Base-by-base conservation (phyloP, 1,139 yeast species). In the Arxiozyma telluris region DNA sequence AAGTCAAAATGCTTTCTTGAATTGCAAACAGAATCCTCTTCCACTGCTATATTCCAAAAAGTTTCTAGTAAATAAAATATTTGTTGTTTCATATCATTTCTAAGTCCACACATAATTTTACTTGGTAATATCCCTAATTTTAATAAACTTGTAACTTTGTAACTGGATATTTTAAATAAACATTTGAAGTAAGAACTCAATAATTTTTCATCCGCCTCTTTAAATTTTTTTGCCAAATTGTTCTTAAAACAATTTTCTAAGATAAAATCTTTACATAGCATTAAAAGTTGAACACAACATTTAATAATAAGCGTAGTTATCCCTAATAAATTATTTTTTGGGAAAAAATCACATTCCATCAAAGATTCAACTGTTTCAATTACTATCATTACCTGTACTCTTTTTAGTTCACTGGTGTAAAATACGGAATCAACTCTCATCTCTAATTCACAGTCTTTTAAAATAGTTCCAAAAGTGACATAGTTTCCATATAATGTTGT, bases 1-100 rank as follows among this genome's bases (percentile, higher is more conserved):
- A 87, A 69, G 54, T 83, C 84, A 70, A 85, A 88, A 59, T 90
- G 73, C 8, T 52, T 53, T 8, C 57, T 58, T 12, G 54, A 18
- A 4, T 54, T 57, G 0, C 30, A 39, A 11, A 56, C 54, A 15
- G 50, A 44, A 9, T 44, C 34, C 17, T 53, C 54, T 20, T 52
- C 48, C 15, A 91, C 94, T 55, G 88, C 75, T 12, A 79, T 73
- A 58, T 83, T 84, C 96, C 96, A 89, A 41, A 83, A 78, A 55
- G 77, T 79, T 55, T 77, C 75, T 18, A 88, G 63, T 53, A 87
- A 70, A 21, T 60, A 64, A 0, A 90, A 82, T 46, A 84, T 77
- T 57, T 86, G 73, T 34, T 78, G 77, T 60, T 95, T 77, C 59
- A 87, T 72, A 61, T 81, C 83, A 15, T 82, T 83, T 1, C 90